These are phyloP conservation scores for Rhizomucor pusillus DNA, from an alignment of 371 early-diverging fungal genomes.

Conservation along the genomic window DNA sequence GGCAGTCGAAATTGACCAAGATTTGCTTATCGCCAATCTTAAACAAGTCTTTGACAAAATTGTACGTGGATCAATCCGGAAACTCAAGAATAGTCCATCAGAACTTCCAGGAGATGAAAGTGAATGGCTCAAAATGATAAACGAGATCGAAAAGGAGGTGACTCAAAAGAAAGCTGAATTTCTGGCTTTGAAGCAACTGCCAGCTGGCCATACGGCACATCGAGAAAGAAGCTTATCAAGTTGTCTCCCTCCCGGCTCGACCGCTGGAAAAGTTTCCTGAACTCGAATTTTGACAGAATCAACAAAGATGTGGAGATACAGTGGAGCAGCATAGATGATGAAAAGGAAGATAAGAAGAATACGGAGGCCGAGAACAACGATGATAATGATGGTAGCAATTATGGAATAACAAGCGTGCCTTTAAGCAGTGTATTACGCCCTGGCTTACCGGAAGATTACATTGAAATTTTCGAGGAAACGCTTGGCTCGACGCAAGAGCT, in stretches of 20 bases:
- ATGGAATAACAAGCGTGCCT: neutral
- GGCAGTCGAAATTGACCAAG: no score
- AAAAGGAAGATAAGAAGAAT: neutral
- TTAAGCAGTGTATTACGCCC: neutral
- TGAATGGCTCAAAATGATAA: neutral
- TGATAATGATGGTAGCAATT: neutral
- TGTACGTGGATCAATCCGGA: no score
- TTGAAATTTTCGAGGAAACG: neutral
- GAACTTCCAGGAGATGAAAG: neutral
- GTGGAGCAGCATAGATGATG: neutral
- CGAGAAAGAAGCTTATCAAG: neutral
- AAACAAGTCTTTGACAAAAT: no score
- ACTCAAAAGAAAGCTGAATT: neutral
- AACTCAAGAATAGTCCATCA: neutral
- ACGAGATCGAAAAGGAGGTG: no score
- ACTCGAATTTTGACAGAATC: neutral
- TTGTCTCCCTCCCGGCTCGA: neutral
- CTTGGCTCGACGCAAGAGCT: neutral
- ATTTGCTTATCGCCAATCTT: no score
- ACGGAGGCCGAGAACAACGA: no score
- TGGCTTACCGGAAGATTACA: neutral
- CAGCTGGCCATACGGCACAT: neutral
- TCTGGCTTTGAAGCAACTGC: neutral
- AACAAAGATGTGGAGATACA: neutral
- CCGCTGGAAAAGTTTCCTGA: no score